A percentile compares a stretch with the other conserved stretches of the same genome.
These are phyloP conservation scores for Nitzschia sp. DNA, from an alignment of 108 stramenopile species.

Conservation along the genomic window DNA sequence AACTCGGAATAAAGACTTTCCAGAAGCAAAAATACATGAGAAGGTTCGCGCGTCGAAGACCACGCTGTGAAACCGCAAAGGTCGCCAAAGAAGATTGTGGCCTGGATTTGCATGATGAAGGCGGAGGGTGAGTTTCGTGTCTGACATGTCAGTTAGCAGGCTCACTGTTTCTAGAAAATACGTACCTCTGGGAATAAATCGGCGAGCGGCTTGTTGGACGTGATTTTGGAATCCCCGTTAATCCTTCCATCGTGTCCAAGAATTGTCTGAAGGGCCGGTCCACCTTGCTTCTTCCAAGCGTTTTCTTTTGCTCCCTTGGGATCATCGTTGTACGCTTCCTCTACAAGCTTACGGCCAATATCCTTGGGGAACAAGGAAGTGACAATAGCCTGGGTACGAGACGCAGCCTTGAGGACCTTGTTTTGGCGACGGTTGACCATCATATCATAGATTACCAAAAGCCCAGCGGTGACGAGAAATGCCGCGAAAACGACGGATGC, in stretches of 20 bases:
- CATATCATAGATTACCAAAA: conserved; percentile 27
- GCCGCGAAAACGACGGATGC: conserved; percentile 37
- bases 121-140: too few relatives aligned
- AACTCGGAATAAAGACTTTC: conserved; percentile 55
- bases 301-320: not conserved
- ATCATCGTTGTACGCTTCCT: conserved; percentile 8
- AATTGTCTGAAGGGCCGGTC: not conserved
- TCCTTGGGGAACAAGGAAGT: conserved; percentile 29
- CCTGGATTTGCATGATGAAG: not conserved
- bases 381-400: conserved; percentile 30
- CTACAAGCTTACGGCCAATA: conserved; percentile 13
- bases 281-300: conserved; percentile 4
- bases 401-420: conserved; percentile 18
- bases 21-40: conserved; percentile 54
- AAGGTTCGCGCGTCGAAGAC: conserved; percentile 51
- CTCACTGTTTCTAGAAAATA: not conserved
- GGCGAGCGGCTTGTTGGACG: conserved; percentile 39
- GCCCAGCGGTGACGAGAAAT: conserved; percentile 34
- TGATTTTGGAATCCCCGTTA: not conserved
- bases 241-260: not conserved
- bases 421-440: conserved; percentile 16
- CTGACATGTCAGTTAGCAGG: too few relatives aligned
- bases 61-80: conserved; percentile 47
- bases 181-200: conserved; percentile 47
- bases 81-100: conserved; percentile 32